A percentile compares a stretch with the other conserved stretches of the same genome.
These are phyloP conservation scores for Odonthalia washingtoniensis DNA, from an alignment of 31 red algal species.

Conservation along the genomic window DNA sequence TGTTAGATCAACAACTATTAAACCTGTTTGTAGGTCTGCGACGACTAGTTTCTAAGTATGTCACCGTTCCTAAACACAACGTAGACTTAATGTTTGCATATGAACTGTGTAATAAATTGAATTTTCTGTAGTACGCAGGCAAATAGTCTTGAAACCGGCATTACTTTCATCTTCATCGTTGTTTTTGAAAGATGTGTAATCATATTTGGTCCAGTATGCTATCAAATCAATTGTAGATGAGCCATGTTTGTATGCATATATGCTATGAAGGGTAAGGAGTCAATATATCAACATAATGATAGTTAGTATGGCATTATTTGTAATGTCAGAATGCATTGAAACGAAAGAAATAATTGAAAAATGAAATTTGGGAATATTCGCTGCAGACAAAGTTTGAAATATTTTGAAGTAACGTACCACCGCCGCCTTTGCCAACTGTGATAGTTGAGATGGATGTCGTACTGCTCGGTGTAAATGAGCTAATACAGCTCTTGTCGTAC, in stretches of 20 bases:
- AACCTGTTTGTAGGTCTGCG: slow-evolving; percentile 37
- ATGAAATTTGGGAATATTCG: too few relatives aligned
- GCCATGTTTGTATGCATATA: slow-evolving; percentile 78
- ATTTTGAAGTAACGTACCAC: too few relatives aligned
- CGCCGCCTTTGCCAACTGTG: too few relatives aligned
- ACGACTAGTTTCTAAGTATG: slow-evolving; percentile 57
- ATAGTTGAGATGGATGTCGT: too few relatives aligned
- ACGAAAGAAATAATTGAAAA: too few relatives aligned
- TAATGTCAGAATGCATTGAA: neutral
- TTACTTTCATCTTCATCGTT: slow-evolving; percentile 60
- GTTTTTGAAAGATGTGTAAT: slow-evolving; percentile 75
- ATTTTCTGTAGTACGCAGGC: slow-evolving; percentile 15
- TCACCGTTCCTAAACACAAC: slow-evolving; percentile 20
- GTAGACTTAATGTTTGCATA: slow-evolving; percentile 55
- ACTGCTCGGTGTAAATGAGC: too few relatives aligned
- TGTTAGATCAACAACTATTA: slow-evolving; percentile 53
- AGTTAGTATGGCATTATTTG: neutral
- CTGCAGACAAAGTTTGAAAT: too few relatives aligned
- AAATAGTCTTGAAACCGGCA: slow-evolving; percentile 68
- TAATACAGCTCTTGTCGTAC: too few relatives aligned
- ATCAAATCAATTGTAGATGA: slow-evolving; percentile 47
- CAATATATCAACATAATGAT: slow-evolving; percentile 1
- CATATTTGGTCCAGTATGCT: slow-evolving; percentile 58
- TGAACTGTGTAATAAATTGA: slow-evolving; percentile 55
- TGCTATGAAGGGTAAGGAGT: neutral